A percentile compares a stretch with the other conserved stretches of the same genome.
Evolutionary conservation across 139 green algal species (phyloP).

Genomic region (Pseudopediastrum boryanum): DNA sequence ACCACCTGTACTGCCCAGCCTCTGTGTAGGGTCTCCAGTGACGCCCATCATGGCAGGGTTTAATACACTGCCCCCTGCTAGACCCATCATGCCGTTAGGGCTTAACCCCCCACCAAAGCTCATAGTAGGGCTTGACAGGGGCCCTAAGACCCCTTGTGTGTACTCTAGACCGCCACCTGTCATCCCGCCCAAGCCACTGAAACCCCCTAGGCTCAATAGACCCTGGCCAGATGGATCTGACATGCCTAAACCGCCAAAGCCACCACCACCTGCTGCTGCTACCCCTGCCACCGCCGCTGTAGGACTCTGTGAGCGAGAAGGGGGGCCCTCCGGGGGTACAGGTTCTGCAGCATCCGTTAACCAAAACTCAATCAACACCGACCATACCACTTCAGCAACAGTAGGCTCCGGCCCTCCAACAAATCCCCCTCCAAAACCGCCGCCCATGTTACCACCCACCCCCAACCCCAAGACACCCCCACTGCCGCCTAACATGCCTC

Average conservation of each 20-base stretch:
- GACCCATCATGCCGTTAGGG: too few relatives aligned
- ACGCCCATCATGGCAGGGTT: too few relatives aligned
- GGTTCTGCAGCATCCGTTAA: conserved; percentile 74
- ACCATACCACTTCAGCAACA: conserved; percentile 51
- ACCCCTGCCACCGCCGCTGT: not conserved
- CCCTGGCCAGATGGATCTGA: not conserved
- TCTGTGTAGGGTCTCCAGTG: too few relatives aligned
- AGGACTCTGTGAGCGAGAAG: not conserved
- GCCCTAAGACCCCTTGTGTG: too few relatives aligned
- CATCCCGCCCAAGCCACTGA: not conserved
- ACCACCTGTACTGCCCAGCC: too few relatives aligned
- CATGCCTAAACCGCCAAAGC: conserved; percentile 2
- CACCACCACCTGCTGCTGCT: not conserved
- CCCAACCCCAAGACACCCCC: too few relatives aligned
- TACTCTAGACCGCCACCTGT: not conserved
- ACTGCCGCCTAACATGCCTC: not conserved
- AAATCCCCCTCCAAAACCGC: not conserved
- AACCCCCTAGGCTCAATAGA: not conserved
- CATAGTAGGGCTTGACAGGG: too few relatives aligned
- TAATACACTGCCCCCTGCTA: too few relatives aligned
- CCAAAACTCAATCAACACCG: conserved; percentile 82
- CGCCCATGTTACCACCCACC: not conserved
- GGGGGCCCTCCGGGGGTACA: conserved; percentile 43
- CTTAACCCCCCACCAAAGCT: too few relatives aligned
- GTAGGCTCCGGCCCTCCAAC: not conserved